A percentile compares a stretch with the other conserved stretches of the same genome.
Evolutionary conservation across 2,329 filamentous ascomycete genomes (phyloP).

Genomic region (Dothideomycetidae sp.): DNA sequence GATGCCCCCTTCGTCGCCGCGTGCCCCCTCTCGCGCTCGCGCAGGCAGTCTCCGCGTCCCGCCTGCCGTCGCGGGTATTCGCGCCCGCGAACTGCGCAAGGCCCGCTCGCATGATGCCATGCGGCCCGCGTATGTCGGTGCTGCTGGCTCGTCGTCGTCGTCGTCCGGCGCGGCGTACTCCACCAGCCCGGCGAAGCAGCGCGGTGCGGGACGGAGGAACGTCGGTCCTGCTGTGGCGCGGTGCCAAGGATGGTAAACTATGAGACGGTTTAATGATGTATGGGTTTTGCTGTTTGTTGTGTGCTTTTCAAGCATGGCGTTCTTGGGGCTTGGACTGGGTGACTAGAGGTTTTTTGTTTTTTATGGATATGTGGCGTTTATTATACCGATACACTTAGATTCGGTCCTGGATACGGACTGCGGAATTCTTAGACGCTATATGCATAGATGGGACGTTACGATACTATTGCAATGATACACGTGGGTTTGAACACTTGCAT

Average conservation of each 20-base stretch:
- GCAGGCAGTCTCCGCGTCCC: neutral
- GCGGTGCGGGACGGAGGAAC: neutral
- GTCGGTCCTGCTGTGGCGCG: neutral
- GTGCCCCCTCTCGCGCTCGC: neutral
- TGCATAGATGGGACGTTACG: too few species aligned
- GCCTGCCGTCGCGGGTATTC: neutral
- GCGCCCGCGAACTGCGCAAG: neutral
- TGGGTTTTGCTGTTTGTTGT: neutral
- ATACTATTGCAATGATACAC: too few species aligned
- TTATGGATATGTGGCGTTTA: too few species aligned
- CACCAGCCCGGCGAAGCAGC: neutral
- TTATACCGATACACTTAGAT: too few species aligned
- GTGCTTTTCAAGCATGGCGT: neutral
- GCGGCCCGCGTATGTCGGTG: neutral
- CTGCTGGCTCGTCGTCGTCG: too few species aligned
- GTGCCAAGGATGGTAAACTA: neutral
- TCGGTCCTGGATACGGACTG: too few species aligned
- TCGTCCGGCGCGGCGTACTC: neutral
- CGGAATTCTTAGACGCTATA: too few species aligned
- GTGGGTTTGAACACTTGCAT: too few species aligned
- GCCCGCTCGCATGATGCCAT: neutral
- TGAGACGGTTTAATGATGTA: neutral
- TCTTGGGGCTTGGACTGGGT: neutral
- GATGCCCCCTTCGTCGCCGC: neutral
- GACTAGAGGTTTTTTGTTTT: too few species aligned